These are phyloP conservation scores for Talaromyces borbonicus DNA, from an alignment of 495 filamentous ascomycete genomes.

Conservation along the genomic window DNA sequence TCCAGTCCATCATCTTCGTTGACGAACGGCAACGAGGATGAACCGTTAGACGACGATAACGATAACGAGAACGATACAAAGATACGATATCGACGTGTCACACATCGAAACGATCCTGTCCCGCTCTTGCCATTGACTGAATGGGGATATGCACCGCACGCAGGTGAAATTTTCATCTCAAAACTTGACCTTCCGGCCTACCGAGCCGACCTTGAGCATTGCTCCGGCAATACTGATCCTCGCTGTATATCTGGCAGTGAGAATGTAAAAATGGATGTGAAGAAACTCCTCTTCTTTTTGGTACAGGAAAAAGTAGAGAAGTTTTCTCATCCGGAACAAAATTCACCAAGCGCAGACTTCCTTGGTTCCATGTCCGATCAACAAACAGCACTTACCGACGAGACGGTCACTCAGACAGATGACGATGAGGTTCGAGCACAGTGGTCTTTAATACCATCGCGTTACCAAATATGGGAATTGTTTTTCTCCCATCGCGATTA, in stretches of 20 bases:
- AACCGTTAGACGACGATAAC: background rate
- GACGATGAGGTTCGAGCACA: conserved; percentile 7
- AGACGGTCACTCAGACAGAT: conserved; percentile 4
- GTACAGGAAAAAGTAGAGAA: conserved; percentile 7
- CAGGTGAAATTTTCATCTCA: conserved; percentile 76
- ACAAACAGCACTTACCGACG: too few relatives aligned
- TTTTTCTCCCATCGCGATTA: conserved; percentile 94
- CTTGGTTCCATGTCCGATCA: too few relatives aligned
- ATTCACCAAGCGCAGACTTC: too few relatives aligned
- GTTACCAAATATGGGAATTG: conserved; percentile 76
- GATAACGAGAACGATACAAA: conserved; percentile 14
- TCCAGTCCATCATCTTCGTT: background rate
- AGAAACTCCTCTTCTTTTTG: too few relatives aligned
- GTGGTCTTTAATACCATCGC: conserved; percentile 43
- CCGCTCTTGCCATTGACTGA: conserved; percentile 75
- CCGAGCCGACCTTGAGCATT: conserved; percentile 56
- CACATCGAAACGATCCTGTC: conserved; percentile 79
- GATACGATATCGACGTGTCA: conserved; percentile 62
- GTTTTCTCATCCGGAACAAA: too few relatives aligned
- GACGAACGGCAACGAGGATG: too few relatives aligned
- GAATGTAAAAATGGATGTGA: background rate
- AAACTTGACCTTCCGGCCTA: conserved; percentile 57
- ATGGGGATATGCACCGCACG: conserved; percentile 82
- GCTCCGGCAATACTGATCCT: conserved; percentile 59
- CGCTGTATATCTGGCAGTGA: conserved; percentile 55